Conservation (phyloP, 768 basidiomycete species). For the Tricholoma bakamatsutake region DNA sequence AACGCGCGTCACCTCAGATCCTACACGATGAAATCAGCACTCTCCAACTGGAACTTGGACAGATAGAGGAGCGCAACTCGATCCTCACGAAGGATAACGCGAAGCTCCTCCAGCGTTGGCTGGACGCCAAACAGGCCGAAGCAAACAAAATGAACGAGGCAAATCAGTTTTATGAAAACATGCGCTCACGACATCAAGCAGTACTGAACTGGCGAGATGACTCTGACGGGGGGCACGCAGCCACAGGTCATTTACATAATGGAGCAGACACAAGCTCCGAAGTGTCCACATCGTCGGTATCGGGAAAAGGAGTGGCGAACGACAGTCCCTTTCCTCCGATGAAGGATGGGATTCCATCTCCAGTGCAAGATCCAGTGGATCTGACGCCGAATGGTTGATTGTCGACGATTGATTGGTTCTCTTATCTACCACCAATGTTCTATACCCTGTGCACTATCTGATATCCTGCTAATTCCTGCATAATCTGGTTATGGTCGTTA, state of each 20-base stretch:
- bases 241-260: constrained; percentile 15
- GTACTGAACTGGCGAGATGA: constrained; percentile 53
- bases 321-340: constrained; percentile 39
- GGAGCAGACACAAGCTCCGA: constrained; percentile 26
- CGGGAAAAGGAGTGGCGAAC: constrained; percentile 68
- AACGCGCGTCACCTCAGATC: constrained; percentile 43
- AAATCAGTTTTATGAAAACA: constrained; percentile 83
- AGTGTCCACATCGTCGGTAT: constrained; percentile 29
- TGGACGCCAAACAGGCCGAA: constrained; percentile 90
- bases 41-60: constrained; percentile 83
- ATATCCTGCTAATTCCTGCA: background rate
- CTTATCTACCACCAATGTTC: constrained; percentile 9
- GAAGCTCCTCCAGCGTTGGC: constrained; percentile 91
- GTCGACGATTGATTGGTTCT: constrained; percentile 36
- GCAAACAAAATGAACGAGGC: constrained; percentile 95
- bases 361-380: constrained; percentile 61
- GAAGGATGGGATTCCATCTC: constrained; percentile 76
- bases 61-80: constrained; percentile 83
- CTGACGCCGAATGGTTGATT: constrained; percentile 91
- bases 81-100: constrained; percentile 91
- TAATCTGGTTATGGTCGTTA: background rate
- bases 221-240: constrained; percentile 17
- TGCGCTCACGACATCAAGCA: constrained; percentile 68
- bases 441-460: constrained; percentile 28
- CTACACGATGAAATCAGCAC: constrained; percentile 95